Percentiles rank a stretch among this genome's conserved stretches.
Evolutionary conservation across 495 filamentous ascomycete genomes (phyloP).

Genomic region (Penicillium verhagenii): DNA sequence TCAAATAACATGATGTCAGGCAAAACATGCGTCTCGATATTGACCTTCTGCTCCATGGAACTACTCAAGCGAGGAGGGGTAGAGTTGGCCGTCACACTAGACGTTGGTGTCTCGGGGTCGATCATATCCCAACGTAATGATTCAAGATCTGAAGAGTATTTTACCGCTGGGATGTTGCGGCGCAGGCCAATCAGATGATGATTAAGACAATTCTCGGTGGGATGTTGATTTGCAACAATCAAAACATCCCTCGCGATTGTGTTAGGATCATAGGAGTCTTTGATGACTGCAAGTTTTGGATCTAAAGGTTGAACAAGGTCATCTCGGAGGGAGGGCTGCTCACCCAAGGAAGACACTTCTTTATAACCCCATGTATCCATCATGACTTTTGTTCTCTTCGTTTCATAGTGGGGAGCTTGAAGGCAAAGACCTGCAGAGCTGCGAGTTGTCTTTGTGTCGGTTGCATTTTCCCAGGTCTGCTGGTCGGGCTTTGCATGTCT

Average conservation of each 20-base stretch:
- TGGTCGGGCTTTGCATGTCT: not conserved
- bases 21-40: not conserved
- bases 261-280: not conserved
- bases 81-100: not conserved
- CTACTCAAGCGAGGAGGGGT: not conserved
- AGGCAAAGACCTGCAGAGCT: not conserved
- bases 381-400: not conserved
- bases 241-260: not conserved
- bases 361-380: not conserved
- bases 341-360: not conserved
- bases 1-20: not conserved
- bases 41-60: not conserved
- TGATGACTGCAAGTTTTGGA: not conserved
- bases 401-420: not conserved
- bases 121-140: not conserved
- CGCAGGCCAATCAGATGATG: not conserved
- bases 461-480: not conserved
- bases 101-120: not conserved
- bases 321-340: not conserved
- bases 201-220: not conserved
- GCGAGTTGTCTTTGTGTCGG: not conserved
- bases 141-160: not conserved
- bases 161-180: not conserved
- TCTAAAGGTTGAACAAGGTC: not conserved
- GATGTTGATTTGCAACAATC: not conserved